phyloP scores from a whole-genome alignment of 2,329 filamentous ascomycete species.

The Penicillium rolfsii region DNA sequence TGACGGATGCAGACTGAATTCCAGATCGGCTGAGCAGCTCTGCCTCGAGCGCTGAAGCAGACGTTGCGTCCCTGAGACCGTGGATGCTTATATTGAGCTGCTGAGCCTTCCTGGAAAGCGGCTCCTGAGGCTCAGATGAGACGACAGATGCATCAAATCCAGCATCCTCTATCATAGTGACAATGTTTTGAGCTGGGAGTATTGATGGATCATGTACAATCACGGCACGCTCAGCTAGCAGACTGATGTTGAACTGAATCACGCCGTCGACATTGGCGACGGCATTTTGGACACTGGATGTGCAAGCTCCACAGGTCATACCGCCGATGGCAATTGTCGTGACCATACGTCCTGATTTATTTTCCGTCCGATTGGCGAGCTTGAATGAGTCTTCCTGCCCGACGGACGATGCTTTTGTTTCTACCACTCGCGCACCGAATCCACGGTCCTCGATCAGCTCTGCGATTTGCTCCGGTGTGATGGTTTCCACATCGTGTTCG shows the following conservation, averaged over 20 bases:
- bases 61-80: constrained; percentile 71
- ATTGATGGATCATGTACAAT: constrained; percentile 77
- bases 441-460: constrained; percentile 69
- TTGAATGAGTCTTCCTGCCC: constrained; percentile 32
- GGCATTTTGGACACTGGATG: constrained; percentile 82
- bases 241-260: constrained; percentile 88
- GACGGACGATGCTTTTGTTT: constrained; percentile 58
- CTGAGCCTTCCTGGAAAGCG: constrained; percentile 59
- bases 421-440: constrained; percentile 78
- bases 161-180: constrained; percentile 81
- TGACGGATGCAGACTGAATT: constrained; percentile 73
- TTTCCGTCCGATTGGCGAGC: constrained; percentile 38
- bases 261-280: constrained; percentile 78
- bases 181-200: constrained; percentile 73
- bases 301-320: constrained; percentile 98
- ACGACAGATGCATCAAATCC: constrained; percentile 87
- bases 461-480: constrained; percentile 58
- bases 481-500: constrained; percentile 68
- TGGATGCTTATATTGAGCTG: constrained; percentile 82
- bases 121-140: constrained; percentile 68
- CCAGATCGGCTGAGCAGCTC: constrained; percentile 68
- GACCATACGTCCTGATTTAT: constrained; percentile 55
- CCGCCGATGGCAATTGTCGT: constrained; percentile 90
- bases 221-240: constrained; percentile 89
- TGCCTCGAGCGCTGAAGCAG: constrained; percentile 73